A percentile compares a stretch with the other conserved stretches of the same genome.
phyloP scores from a whole-genome alignment of 2,329 filamentous ascomycete genomes.

The Metarhizium humberi region DNA sequence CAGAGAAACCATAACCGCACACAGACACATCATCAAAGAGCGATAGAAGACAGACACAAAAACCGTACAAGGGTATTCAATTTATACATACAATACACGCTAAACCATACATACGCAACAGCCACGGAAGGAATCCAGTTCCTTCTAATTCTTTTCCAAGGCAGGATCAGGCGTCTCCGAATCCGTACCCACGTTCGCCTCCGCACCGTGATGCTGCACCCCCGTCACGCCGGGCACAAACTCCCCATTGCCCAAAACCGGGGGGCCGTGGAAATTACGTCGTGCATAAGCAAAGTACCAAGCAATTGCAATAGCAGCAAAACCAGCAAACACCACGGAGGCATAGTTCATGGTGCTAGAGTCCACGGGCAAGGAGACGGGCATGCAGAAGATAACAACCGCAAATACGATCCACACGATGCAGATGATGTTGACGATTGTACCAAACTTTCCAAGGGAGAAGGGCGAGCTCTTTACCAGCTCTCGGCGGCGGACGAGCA shows the following conservation, averaged over 20 bases:
- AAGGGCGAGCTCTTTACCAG: conserved; percentile 57
- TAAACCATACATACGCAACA: background rate
- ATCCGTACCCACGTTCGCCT: background rate
- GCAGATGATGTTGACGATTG: conserved; percentile 56
- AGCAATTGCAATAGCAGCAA: conserved; percentile 46
- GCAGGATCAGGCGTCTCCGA: conserved; percentile 2
- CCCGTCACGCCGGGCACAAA: background rate
- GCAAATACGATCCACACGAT: conserved; percentile 63
- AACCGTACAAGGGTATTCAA: background rate
- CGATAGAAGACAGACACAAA: background rate
- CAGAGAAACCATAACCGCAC: no score
- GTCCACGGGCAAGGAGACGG: conserved; percentile 48
- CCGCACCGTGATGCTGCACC: background rate
- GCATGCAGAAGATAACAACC: conserved; percentile 70
- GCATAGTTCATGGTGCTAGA: conserved; percentile 57
- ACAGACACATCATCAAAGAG: no score
- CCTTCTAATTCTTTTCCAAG: background rate
- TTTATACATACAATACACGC: background rate
- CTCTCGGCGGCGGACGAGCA: conserved; percentile 54
- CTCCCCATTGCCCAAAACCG: conserved; percentile 13
- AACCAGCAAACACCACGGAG: conserved; percentile 55
- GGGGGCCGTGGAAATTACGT: conserved; percentile 54
- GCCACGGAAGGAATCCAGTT: background rate
- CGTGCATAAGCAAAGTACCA: conserved; percentile 58
- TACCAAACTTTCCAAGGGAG: conserved; percentile 61